Conservation (phyloP, 805 yeast species). For the Tetrapisispora iriomotensis region DNA sequence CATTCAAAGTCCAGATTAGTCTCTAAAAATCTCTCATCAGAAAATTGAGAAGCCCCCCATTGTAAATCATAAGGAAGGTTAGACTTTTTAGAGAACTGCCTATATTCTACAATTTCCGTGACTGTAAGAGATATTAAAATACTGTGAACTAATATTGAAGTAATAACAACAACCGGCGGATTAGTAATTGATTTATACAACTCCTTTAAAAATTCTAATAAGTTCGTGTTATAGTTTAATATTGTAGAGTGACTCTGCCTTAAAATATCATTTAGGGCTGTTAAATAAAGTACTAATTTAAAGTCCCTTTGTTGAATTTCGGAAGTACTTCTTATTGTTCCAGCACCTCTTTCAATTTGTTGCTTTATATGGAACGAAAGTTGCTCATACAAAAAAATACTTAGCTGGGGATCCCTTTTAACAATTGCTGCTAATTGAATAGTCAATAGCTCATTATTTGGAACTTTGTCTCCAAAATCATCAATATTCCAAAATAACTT, state of each 20-base stretch:
- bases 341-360: constrained; percentile 76
- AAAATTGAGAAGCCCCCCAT: constrained; percentile 72
- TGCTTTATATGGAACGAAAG: constrained; percentile 40
- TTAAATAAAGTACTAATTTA: constrained; percentile 58
- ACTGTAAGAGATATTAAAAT: constrained; percentile 53
- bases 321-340: constrained; percentile 52
- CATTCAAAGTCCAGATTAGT: constrained; percentile 53
- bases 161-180: constrained; percentile 50
- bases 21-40: constrained; percentile 37
- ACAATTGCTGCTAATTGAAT: constrained; percentile 65
- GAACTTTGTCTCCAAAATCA: constrained; percentile 47
- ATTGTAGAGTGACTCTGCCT: constrained; percentile 54
- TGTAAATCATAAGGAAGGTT: constrained; percentile 33
- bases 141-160: constrained; percentile 58
- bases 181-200: constrained; percentile 27
- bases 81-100: constrained; percentile 42
- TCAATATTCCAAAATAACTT: constrained; percentile 37
- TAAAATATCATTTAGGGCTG: constrained; percentile 58
- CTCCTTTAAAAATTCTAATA: constrained; percentile 31
- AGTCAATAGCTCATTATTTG: constrained; percentile 58
- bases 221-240: constrained; percentile 35
- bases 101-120: constrained; percentile 46
- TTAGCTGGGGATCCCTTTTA: constrained; percentile 37
- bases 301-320: constrained; percentile 74
- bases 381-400: constrained; percentile 18